Evolutionary conservation across 352 stramenopile genomes (phyloP).

Genomic region (Phytophthora syringae): DNA sequence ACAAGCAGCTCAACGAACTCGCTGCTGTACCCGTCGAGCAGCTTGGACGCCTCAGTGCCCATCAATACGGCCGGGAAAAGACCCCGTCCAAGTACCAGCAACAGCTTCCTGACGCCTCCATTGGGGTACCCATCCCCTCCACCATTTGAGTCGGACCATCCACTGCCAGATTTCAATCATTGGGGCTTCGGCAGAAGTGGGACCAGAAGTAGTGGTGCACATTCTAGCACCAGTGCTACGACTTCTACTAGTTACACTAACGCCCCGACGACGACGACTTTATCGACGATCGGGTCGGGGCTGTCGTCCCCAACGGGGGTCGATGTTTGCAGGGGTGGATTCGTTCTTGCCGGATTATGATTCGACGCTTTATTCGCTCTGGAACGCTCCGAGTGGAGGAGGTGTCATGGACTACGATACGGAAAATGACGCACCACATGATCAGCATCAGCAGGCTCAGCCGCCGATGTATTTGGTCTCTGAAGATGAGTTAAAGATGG

Average conservation of each 20-base stretch:
- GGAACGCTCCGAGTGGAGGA: slow-evolving; percentile 49
- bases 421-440: slow-evolving; percentile 38
- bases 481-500: slow-evolving; percentile 82
- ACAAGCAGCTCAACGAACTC: slow-evolving; percentile 30
- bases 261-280: slow-evolving; percentile 14
- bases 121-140: slow-evolving; percentile 35
- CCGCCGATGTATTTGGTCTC: slow-evolving; percentile 43
- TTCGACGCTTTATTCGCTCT: slow-evolving; percentile 72
- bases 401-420: slow-evolving; percentile 63
- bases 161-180: slow-evolving; percentile 58
- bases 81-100: slow-evolving; percentile 27
- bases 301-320: slow-evolving; percentile 47
- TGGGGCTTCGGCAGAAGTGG: slow-evolving; percentile 35
- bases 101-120: slow-evolving; percentile 26
- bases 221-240: slow-evolving; percentile 8
- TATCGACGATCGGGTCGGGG: slow-evolving; percentile 38
- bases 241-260: background rate
- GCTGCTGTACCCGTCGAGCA: slow-evolving; percentile 20
- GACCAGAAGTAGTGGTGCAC: slow-evolving; percentile 6
- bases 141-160: slow-evolving; percentile 51
- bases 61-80: slow-evolving; percentile 22
- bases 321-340: slow-evolving; percentile 58
- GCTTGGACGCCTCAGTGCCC: slow-evolving; percentile 10
- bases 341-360: slow-evolving; percentile 78
- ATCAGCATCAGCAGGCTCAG: slow-evolving; percentile 23